These are phyloP conservation scores for Acanthamoeba sp. DNA, from an alignment of 208 protist genomes.

Conservation along the genomic window DNA sequence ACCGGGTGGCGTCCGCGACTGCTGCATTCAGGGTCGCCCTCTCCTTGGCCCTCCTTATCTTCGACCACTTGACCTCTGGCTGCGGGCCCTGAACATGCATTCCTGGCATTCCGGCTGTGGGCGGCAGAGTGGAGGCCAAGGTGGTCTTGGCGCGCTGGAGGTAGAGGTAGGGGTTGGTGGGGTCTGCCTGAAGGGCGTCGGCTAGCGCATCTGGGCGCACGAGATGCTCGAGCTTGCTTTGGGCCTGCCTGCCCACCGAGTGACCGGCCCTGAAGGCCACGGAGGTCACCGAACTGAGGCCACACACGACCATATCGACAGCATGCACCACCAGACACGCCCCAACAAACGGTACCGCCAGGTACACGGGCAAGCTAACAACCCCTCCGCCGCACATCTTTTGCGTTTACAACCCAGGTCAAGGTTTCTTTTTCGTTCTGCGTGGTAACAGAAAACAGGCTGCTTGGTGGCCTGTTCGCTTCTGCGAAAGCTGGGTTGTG, in stretches of 20 bases:
- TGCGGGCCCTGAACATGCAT: not conserved
- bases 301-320: not conserved
- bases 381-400: not conserved
- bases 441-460: too few species aligned
- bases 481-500: too few species aligned
- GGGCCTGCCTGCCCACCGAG: too few species aligned
- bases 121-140: not conserved
- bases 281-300: too few species aligned
- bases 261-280: not conserved
- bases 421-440: not conserved
- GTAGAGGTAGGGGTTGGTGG: not conserved
- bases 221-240: not conserved
- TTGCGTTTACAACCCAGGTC: too few species aligned
- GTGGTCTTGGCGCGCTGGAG: not conserved
- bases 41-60: not conserved
- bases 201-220: not conserved
- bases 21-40: not conserved
- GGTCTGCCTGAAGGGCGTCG: slow-evolving; percentile 2
- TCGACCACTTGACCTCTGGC: not conserved
- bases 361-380: not conserved
- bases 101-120: not conserved
- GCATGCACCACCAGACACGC: not conserved
- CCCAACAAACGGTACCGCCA: not conserved
- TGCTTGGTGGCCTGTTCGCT: too few species aligned
- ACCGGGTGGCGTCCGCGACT: not conserved